Conservation (phyloP, 169 alveolate genomes). For the Fabrea salina region DNA sequence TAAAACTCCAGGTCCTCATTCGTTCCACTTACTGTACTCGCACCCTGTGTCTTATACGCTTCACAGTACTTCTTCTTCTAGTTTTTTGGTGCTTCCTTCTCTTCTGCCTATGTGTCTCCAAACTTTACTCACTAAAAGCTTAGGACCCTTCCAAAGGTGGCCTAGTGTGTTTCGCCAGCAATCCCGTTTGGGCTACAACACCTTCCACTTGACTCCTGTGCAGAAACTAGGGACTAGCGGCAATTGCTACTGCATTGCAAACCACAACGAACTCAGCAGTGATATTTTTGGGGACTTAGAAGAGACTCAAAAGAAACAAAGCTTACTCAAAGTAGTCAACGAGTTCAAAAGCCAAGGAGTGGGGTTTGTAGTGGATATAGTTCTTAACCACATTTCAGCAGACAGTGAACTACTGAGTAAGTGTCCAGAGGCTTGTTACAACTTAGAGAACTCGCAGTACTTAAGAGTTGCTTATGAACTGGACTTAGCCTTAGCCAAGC, state of each 20-base stretch:
- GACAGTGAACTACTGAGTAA: constrained; percentile 58
- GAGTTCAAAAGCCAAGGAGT: constrained; percentile 71
- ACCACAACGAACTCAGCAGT: constrained; percentile 49
- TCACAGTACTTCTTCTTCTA: too few species aligned
- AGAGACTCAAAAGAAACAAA: constrained; percentile 33
- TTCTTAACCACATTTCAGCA: constrained; percentile 60
- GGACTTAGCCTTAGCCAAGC: constrained; percentile 73
- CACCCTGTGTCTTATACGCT: too few species aligned
- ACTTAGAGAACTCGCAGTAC: constrained; percentile 80
- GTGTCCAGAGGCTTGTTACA: constrained; percentile 85
- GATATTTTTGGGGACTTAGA: constrained; percentile 42
- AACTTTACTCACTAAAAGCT: constrained; percentile 82
- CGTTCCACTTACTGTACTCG: too few species aligned
- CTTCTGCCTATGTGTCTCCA: constrained; percentile 57
- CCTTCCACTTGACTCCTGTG: constrained; percentile 57
- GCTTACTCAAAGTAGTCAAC: constrained; percentile 55
- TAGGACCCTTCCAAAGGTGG: constrained; percentile 84
- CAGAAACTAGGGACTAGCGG: constrained; percentile 72
- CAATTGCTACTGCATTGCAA: constrained; percentile 70
- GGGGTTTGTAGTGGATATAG: constrained; percentile 84
- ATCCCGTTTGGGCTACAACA: constrained; percentile 78
- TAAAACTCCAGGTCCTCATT: too few species aligned
- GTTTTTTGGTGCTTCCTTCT: too few species aligned
- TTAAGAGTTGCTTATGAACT: constrained; percentile 78
- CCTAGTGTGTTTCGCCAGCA: constrained; percentile 57